Conservation (phyloP, 345 rosid species). For the Eucalyptus pauciflora region DNA sequence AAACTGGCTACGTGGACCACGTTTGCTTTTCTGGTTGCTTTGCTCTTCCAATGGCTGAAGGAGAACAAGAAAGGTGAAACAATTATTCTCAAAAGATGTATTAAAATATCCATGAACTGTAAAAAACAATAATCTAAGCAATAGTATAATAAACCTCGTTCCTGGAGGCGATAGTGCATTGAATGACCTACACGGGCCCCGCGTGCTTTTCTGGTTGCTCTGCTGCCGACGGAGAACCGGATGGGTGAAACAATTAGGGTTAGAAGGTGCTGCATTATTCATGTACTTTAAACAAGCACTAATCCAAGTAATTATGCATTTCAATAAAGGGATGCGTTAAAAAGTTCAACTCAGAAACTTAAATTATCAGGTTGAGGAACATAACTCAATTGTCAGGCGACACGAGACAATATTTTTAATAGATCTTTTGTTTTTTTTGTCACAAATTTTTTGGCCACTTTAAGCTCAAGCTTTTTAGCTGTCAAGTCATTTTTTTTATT, state of each 20-base stretch:
- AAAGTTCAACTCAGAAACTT: too few relatives aligned
- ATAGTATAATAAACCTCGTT: neutral
- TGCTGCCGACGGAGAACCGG: neutral
- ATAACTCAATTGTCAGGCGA: too few relatives aligned
- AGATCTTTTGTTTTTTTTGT: too few relatives aligned
- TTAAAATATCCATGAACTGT: neutral
- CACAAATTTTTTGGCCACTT: too few relatives aligned
- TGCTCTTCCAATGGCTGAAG: neutral
- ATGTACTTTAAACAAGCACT: too few relatives aligned
- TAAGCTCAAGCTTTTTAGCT: neutral
- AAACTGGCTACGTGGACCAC: neutral
- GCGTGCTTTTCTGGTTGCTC: neutral
- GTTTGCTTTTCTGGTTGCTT: neutral
- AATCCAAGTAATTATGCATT: too few relatives aligned
- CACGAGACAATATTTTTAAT: too few relatives aligned
- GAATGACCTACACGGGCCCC: neutral
- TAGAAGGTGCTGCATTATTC: too few relatives aligned
- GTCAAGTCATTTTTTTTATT: neutral
- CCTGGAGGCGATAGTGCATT: neutral
- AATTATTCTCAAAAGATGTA: too few relatives aligned
- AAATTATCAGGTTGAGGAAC: too few relatives aligned
- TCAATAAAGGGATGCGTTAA: too few relatives aligned
- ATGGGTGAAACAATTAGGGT: too few relatives aligned
- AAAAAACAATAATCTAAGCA: neutral
- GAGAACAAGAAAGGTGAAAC: neutral